Evolutionary conservation across 805 yeast species (phyloP).

Genomic region (Wickerhamomyces queroliae): DNA sequence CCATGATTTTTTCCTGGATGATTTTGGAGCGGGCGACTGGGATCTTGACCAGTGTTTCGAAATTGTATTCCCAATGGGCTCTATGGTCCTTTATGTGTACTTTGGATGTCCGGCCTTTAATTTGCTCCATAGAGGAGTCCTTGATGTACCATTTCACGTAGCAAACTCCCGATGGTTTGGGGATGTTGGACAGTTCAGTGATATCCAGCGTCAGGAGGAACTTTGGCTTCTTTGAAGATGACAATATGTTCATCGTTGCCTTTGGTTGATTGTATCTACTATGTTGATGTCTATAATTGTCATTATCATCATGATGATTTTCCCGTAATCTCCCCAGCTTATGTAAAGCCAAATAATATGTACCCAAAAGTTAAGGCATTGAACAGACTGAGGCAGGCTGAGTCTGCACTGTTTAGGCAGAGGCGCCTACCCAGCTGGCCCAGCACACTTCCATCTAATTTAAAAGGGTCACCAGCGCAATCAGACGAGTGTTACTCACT

Average conservation of each 20-base stretch:
- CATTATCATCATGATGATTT: too few species aligned
- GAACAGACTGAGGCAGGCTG: too few species aligned
- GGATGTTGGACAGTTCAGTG: slow-evolving; percentile 75
- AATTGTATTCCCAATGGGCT: slow-evolving; percentile 40
- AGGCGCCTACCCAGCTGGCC: too few species aligned
- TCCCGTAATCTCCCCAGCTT: background rate
- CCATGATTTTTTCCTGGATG: slow-evolving; percentile 30
- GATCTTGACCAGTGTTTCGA: slow-evolving; percentile 32
- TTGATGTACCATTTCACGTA: slow-evolving; percentile 57
- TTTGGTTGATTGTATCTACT: background rate
- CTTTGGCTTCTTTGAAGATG: slow-evolving; percentile 42
- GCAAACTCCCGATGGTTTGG: slow-evolving; percentile 68
- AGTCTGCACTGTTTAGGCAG: too few species aligned
- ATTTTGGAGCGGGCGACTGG: slow-evolving; percentile 30
- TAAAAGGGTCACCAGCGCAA: too few species aligned
- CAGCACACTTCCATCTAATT: too few species aligned
- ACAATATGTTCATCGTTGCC: background rate
- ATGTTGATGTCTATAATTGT: too few species aligned
- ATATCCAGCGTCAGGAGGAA: slow-evolving; percentile 56
- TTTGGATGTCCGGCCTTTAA: slow-evolving; percentile 39
- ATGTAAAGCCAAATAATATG: too few species aligned
- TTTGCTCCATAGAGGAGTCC: slow-evolving; percentile 41
- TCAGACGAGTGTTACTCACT: too few species aligned
- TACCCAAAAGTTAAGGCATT: background rate
- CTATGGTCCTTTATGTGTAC: slow-evolving; percentile 44